Evolutionary conservation across 2,329 filamentous ascomycete genomes (phyloP).

Genomic region (Pseudogymnoascus sp.): DNA sequence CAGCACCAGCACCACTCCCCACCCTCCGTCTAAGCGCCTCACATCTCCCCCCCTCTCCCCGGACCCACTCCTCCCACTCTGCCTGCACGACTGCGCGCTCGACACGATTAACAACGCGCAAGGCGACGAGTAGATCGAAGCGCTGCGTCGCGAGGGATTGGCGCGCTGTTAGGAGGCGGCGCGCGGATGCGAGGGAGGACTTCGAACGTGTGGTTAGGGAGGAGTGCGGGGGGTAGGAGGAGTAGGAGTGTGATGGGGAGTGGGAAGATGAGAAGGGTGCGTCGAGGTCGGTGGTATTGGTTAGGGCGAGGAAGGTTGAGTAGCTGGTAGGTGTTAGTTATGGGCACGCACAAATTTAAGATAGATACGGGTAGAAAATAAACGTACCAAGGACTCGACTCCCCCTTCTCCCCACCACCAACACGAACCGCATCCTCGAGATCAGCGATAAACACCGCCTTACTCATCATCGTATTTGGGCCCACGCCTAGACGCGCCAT

Average conservation of each 20-base stretch:
- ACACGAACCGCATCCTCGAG: conserved; percentile 33
- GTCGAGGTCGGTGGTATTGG: conserved; percentile 51
- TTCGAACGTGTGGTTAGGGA: conserved; percentile 37
- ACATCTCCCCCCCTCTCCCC: conserved; percentile 70
- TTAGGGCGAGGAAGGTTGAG: conserved; percentile 51
- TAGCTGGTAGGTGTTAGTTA: conserved; percentile 35
- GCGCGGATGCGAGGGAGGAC: conserved; percentile 44
- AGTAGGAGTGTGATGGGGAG: conserved; percentile 30
- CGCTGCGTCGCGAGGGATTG: conserved; percentile 76
- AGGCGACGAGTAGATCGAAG: conserved; percentile 82
- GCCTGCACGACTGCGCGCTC: conserved; percentile 78
- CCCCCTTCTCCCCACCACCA: background rate
- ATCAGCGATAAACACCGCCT: conserved; percentile 74
- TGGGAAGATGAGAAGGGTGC: conserved; percentile 46
- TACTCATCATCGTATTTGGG: conserved; percentile 74
- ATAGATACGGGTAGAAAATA: background rate
- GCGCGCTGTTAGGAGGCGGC: conserved; percentile 66
- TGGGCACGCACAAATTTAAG: no score
- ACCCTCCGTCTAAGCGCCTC: conserved; percentile 31
- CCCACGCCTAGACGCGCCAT: conserved; percentile 75
- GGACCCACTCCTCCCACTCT: conserved; percentile 91
- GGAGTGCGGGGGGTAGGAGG: conserved; percentile 42
- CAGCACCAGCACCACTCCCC: conserved; percentile 11
- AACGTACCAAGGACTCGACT: background rate
- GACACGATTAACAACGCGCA: conserved; percentile 81